A percentile compares a stretch with the other conserved stretches of the same genome.
Evolutionary conservation across 257 asterid species (phyloP).

Genomic region (Nicotiana paniculata): DNA sequence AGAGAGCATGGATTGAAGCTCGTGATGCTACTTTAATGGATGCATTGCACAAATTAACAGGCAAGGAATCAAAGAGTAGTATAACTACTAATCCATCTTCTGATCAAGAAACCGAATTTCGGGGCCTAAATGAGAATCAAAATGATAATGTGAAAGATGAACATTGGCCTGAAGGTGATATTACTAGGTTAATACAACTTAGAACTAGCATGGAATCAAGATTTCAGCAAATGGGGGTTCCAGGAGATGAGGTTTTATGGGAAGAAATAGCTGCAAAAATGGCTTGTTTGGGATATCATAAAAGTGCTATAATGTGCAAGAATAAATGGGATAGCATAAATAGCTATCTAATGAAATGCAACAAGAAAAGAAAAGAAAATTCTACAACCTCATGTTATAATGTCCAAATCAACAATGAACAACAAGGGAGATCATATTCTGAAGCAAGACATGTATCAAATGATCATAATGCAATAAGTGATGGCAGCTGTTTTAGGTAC

Average conservation of each 20-base stretch:
- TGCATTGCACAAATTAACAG: conserved; percentile 43
- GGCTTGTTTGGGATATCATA: conserved; percentile 60
- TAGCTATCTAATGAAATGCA: conserved; percentile 42
- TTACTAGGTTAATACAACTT: conserved; percentile 41
- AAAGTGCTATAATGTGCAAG: conserved; percentile 50
- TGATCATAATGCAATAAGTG: conserved; percentile 23
- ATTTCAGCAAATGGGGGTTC: conserved; percentile 27
- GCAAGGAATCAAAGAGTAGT: conserved; percentile 25
- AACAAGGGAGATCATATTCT: conserved; percentile 30
- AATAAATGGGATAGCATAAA: conserved; percentile 61
- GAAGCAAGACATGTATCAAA: conserved; percentile 5
- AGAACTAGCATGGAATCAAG: conserved; percentile 46
- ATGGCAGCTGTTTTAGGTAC: conserved; percentile 54
- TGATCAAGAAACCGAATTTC: neutral
- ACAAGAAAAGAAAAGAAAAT: conserved; percentile 53
- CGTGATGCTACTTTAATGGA: conserved; percentile 71
- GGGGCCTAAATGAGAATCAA: neutral
- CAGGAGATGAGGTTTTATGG: conserved; percentile 47
- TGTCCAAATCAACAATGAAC: conserved; percentile 23
- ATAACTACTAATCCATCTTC: neutral
- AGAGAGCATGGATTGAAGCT: conserved; percentile 82
- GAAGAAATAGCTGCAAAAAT: conserved; percentile 59
- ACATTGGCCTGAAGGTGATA: conserved; percentile 56
- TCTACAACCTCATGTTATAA: conserved; percentile 27
- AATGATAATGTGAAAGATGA: neutral